Evolutionary conservation across 192 early-diverging fungal genomes (phyloP).

Genomic region (Mortierella claussenii): DNA sequence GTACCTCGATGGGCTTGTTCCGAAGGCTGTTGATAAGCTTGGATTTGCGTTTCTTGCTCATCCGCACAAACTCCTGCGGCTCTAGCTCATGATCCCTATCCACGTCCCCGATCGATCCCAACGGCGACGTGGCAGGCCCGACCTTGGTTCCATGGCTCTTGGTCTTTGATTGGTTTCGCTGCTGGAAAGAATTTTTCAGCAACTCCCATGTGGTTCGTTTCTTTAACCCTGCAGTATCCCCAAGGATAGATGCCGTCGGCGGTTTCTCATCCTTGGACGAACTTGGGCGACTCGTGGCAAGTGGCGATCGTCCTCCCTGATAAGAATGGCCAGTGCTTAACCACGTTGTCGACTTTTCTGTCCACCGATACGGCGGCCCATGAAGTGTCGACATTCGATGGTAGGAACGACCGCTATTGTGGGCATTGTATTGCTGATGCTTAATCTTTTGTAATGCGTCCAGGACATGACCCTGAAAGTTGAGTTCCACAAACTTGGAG

Average conservation of each 20-base stretch:
- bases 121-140: constrained; percentile 3
- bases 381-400: background rate
- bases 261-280: constrained; percentile 29
- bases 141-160: background rate
- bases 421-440: background rate
- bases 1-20: constrained; percentile 47
- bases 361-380: constrained; percentile 12
- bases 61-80: constrained; percentile 26
- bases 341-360: constrained; percentile 22
- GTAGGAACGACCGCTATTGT: too few species aligned
- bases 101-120: constrained; percentile 14
- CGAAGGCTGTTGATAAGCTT: constrained; percentile 31
- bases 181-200: constrained; percentile 13
- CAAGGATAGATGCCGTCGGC: constrained; percentile 8
- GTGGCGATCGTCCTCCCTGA: constrained; percentile 14
- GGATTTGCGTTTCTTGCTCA: constrained; percentile 34
- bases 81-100: constrained; percentile 32
- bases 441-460: constrained; percentile 41
- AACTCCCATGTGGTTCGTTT: constrained; percentile 15
- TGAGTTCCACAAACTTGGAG: constrained; percentile 24
- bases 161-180: background rate
- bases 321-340: constrained; percentile 5
- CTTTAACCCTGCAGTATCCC: background rate
- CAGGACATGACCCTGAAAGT: constrained; percentile 49
- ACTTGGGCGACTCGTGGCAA: constrained; percentile 12